Base-by-base conservation (phyloP, 371 early-diverging fungal genomes). In the Mortierella sp. region DNA sequence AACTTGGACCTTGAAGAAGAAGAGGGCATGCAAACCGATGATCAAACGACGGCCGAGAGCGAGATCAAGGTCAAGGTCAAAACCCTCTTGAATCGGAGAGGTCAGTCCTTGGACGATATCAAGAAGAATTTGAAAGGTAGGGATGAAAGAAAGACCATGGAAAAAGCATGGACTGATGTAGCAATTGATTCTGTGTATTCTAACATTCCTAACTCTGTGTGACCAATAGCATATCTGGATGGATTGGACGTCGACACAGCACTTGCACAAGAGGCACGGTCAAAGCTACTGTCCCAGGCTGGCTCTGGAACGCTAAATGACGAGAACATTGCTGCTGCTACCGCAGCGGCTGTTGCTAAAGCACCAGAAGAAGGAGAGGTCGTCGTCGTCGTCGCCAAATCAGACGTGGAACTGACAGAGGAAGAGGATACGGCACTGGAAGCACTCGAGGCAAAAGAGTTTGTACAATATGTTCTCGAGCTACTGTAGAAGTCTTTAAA, bases 91-190 rank as follows among this genome's bases (percentile, higher is more conserved):
- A 74, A 74, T 58, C 60, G 76, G 37, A 58, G 76, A 39, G 76
- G 76, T 12, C 68, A 68, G 40, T 74, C 76, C 3, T 43, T 74
- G 56, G 64, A 74, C 22, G 76, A 67, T 14, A 74, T 74, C 43
- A 67, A 60, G 57, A 44, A 50, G 13, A 74, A 74, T 22, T 39
- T 74, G 53, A 45, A 64, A 50, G 61, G 64, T 71, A 59, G 27
- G 25, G 3, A 49, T 3, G 3, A 24, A 34, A 10, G 14, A n/a
- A 39, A 25, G n/a, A n/a, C n/a, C n/a, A n/a, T n/a, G n/a, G n/a
- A n/a, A n/a, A n/a, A n/a, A n/a, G n/a, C n/a, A n/a, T n/a, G n/a
- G n/a, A n/a, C n/a, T n/a, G n/a, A n/a, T n/a, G n/a, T n/a, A n/a
- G n/a, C n/a, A n/a, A n/a, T n/a, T n/a, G n/a, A n/a, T n/a, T n/a